phyloP scores from a whole-genome alignment of 2,329 filamentous ascomycete genomes.

The Xylariaceae sp. region DNA sequence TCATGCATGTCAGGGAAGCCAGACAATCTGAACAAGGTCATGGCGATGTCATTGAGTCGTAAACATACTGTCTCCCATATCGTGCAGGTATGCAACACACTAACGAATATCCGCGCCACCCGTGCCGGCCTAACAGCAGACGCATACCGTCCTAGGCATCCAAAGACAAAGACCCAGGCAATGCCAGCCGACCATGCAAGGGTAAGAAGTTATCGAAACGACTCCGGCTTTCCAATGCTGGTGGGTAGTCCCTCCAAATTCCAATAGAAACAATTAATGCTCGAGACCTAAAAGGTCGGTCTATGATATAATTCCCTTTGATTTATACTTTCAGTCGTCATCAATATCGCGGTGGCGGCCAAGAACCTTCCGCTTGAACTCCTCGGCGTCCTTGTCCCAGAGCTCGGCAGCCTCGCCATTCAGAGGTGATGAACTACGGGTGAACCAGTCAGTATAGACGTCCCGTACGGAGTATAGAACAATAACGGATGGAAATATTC shows the following conservation, averaged over 20 bases:
- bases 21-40: slow-evolving; percentile 9
- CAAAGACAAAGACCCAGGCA: slow-evolving; percentile 20
- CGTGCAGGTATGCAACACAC: slow-evolving; percentile 18
- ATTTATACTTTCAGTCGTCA: slow-evolving; percentile 57
- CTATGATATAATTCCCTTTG: slow-evolving; percentile 17
- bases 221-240: slow-evolving; percentile 53
- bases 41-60: slow-evolving; percentile 27
- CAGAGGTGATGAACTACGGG: slow-evolving; percentile 80
- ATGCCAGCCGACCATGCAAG: slow-evolving; percentile 36
- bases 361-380: slow-evolving; percentile 82
- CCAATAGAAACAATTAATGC: slow-evolving; percentile 28
- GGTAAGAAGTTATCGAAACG: slow-evolving; percentile 30
- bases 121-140: slow-evolving; percentile 15
- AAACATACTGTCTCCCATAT: slow-evolving; percentile 13
- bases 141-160: slow-evolving; percentile 26
- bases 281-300: slow-evolving; percentile 10
- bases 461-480: background rate
- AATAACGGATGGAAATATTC: slow-evolving; percentile 48
- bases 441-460: slow-evolving; percentile 30
- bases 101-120: slow-evolving; percentile 22
- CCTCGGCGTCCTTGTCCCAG: slow-evolving; percentile 86
- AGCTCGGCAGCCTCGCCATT: slow-evolving; percentile 96
- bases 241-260: slow-evolving; percentile 20
- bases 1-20: background rate
- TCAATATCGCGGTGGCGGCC: slow-evolving; percentile 69